These are phyloP conservation scores for Papiliotrema laurentii DNA, from an alignment of 1,284 basidiomycete species.

Conservation along the genomic window DNA sequence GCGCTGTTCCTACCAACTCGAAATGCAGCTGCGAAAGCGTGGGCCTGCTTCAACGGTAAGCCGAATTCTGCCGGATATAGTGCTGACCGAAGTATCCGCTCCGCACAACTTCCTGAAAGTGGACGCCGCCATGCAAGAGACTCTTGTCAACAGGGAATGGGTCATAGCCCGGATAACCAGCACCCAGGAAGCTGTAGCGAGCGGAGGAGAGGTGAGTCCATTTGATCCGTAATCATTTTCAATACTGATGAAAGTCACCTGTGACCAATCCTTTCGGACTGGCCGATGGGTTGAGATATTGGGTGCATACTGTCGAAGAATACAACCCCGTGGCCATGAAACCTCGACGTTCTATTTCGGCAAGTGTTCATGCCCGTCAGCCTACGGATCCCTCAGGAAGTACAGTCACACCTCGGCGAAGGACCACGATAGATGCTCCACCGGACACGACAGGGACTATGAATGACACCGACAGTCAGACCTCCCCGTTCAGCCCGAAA, in stretches of 20 bases:
- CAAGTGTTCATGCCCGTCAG: not conserved
- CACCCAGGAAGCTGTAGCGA: conserved; percentile 78
- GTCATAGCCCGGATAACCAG: conserved; percentile 87
- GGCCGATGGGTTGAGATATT: conserved; percentile 85
- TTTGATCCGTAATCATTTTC: not conserved
- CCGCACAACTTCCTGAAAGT: conserved; percentile 96
- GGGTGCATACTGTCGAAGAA: conserved; percentile 88
- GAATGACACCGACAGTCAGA: not conserved
- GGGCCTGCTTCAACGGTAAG: conserved; percentile 87
- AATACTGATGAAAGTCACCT: conserved; percentile 58
- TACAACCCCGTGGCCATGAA: conserved; percentile 58
- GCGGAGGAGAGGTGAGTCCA: conserved; percentile 62
- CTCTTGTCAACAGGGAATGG: conserved; percentile 83
- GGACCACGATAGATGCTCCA: no score
- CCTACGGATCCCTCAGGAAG: not conserved
- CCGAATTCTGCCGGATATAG: not conserved
- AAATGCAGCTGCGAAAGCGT: conserved; percentile 84
- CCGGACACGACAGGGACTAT: not conserved
- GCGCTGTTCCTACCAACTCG: conserved; percentile 90
- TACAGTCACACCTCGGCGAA: not conserved
- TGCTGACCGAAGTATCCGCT: conserved; percentile 64
- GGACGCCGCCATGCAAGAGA: conserved; percentile 74
- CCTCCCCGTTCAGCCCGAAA: not conserved
- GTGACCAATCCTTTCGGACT: conserved; percentile 54
- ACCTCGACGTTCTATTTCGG: conserved; percentile 15